Evolutionary conservation across 164 flowering plant species (phyloP), one percentile per base, ranked within the genome.

Genomic region (Aristolochia contorta): DNA sequence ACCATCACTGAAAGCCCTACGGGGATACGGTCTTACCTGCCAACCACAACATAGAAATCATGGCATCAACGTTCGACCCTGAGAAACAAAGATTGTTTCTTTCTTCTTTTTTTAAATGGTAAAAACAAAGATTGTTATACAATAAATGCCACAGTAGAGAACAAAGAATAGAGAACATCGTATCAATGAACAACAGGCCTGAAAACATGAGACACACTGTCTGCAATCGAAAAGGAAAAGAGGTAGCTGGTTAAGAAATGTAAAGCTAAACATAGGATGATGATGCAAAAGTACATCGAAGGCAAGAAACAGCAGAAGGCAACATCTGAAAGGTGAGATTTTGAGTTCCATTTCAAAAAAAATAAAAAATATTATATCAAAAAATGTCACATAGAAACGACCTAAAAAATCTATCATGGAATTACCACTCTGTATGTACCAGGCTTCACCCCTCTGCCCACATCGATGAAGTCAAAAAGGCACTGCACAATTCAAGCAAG

Each of bases 21-120:
- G 79, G 32, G 96, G 98, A 61, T 81, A 92, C 53, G 96, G 98
- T 73, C 93, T 84, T 75, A 92, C 96, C 98, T 89, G 88, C 65
- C 16, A 41, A 65, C 59, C 15, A 60, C 6, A 58, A 23, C 16
- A 55, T 54, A 24, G 45, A 53, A 19, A 45, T 54, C 50, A 66
- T 33, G 24, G 30, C 23, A 50, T 16, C 22, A 30, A 30, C 18
- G 6, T 33, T 30, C 6, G 25, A 18, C 59, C n/a, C 12, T 16
- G 24, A 22, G 16, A 50, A 19, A 18, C 21, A 16, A n/a, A 23
- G n/a, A n/a, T n/a, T n/a, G n/a, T n/a, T n/a, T n/a, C n/a, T n/a
- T n/a, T n/a, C n/a, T n/a, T n/a, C n/a, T n/a, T n/a, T n/a, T n/a
- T n/a, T n/a, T n/a, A n/a, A n/a, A n/a, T n/a, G n/a, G n/a, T n/a